A percentile compares a stretch with the other conserved stretches of the same genome.
Evolutionary conservation across 140 eudicot species (phyloP).

Genomic region (Anethum foeniculum): DNA sequence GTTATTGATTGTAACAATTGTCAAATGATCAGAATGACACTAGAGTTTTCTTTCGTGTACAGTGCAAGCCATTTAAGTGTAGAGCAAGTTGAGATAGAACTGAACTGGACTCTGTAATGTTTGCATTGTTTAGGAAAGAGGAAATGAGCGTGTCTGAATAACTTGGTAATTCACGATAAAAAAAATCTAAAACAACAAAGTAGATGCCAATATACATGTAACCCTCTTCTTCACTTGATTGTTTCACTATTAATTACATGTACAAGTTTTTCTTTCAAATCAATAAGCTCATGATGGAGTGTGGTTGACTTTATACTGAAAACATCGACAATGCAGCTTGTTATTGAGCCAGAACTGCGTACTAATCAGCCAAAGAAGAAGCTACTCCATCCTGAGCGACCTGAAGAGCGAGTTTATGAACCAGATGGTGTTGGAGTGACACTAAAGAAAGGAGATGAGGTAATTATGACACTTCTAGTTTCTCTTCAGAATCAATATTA

Average conservation of each 20-base stretch:
- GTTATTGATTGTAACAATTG: neutral
- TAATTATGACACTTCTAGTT: conserved; percentile 16
- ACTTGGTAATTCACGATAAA: neutral
- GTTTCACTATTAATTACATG: neutral
- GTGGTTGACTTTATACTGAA: conserved; percentile 9
- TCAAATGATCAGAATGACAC: neutral
- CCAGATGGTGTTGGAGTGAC: conserved; percentile 51
- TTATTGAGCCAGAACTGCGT: conserved; percentile 58
- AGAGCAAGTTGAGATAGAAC: neutral
- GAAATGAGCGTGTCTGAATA: neutral
- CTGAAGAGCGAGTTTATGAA: conserved; percentile 70
- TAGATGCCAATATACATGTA: neutral
- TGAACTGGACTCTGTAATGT: neutral
- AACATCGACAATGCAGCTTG: conserved; percentile 49
- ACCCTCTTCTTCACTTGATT: neutral
- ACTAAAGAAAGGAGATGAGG: conserved; percentile 94
- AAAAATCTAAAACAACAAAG: neutral
- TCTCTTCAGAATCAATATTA: neutral
- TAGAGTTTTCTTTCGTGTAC: neutral
- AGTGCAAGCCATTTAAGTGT: neutral
- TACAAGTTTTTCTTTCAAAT: neutral
- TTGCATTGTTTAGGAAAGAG: neutral
- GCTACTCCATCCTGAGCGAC: conserved; percentile 60
- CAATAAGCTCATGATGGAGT: neutral
- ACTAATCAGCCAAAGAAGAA: conserved; percentile 74